Evolutionary conservation across 75 land plant genomes (phyloP).

Genomic region (Picea glauca): DNA sequence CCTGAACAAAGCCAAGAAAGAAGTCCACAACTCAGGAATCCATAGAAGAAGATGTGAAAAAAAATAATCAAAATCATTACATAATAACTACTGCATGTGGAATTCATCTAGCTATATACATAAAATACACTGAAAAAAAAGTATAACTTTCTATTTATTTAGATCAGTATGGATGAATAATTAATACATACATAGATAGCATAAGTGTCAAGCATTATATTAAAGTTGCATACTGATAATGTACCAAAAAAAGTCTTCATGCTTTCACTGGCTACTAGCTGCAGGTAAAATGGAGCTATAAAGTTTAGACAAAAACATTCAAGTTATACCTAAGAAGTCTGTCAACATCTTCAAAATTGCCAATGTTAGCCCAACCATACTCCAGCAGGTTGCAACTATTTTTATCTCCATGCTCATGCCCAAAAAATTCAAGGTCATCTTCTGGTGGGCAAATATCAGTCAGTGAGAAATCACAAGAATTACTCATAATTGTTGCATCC

Average conservation of each 20-base stretch:
- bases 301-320: neutral
- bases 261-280: neutral
- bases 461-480: constrained; percentile 14
- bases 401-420: constrained; percentile 23
- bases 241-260: neutral
- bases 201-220: neutral
- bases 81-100: neutral
- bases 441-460: constrained; percentile 23
- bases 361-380: constrained; percentile 60
- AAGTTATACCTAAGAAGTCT: constrained; percentile 55
- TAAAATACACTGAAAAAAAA: neutral
- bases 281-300: neutral
- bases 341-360: constrained; percentile 72
- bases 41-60: neutral
- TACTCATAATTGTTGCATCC: constrained; percentile 8
- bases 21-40: neutral
- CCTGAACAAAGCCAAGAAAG: neutral
- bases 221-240: neutral
- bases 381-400: constrained; percentile 33
- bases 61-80: neutral
- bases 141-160: neutral
- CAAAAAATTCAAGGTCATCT: constrained; percentile 26
- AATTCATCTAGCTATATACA: neutral
- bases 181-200: neutral
- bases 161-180: neutral